These are phyloP conservation scores for Metarhizium guizhouense DNA, from an alignment of 2,329 filamentous ascomycete genomes.

Conservation along the genomic window DNA sequence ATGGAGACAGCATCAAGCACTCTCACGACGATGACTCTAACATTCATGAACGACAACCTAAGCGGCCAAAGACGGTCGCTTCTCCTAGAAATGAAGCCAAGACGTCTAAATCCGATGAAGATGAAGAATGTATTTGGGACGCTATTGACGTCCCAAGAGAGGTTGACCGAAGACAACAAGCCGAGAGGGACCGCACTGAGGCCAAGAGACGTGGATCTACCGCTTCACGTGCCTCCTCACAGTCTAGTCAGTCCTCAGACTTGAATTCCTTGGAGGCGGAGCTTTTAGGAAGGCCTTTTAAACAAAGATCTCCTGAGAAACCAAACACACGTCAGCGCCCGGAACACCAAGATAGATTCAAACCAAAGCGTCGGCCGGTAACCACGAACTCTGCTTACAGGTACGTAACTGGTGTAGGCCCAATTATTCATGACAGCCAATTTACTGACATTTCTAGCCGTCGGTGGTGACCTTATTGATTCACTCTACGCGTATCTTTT, in stretches of 20 bases:
- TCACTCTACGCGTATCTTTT: background rate
- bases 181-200: background rate
- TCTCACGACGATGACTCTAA: background rate
- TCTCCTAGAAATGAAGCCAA: conserved; percentile 9
- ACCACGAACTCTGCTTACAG: conserved; percentile 30
- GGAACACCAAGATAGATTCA: conserved; percentile 11
- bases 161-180: conserved; percentile 5
- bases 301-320: conserved; percentile 19
- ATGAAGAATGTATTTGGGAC: conserved; percentile 11
- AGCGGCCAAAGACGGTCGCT: background rate
- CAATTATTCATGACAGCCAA: no score
- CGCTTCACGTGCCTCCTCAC: conserved; percentile 17
- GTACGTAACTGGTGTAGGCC: conserved; percentile 13
- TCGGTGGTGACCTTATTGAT: conserved; percentile 20
- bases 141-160: conserved; percentile 6
- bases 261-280: conserved; percentile 30
- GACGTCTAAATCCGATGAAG: conserved; percentile 20
- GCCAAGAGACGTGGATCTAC: conserved; percentile 11
- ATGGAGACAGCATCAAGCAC: conserved; percentile 2
- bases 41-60: background rate
- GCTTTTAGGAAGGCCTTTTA: conserved; percentile 24
- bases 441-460: conserved; percentile 15
- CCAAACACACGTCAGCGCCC: conserved; percentile 12
- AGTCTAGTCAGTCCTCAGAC: conserved; percentile 25
- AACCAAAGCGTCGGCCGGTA: conserved; percentile 22